A percentile compares a stretch with the other conserved stretches of the same genome.
These are phyloP conservation scores for Isabelozyma rhagii DNA, from an alignment of 805 yeast genomes.

Conservation along the genomic window DNA sequence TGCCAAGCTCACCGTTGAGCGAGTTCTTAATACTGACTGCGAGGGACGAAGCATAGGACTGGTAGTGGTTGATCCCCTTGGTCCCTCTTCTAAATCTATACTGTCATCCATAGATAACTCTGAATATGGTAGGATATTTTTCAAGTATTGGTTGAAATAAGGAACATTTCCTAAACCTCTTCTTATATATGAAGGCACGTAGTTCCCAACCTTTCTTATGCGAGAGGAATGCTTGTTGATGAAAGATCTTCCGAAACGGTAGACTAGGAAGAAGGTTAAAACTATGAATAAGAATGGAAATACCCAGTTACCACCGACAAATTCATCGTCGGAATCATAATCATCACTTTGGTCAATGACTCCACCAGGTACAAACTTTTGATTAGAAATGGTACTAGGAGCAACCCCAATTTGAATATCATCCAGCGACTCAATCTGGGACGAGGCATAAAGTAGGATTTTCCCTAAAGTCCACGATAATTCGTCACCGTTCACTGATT, in stretches of 20 bases:
- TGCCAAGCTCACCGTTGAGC: conserved; percentile 32
- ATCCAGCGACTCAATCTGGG: conserved; percentile 43
- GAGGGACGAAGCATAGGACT: conserved; percentile 9
- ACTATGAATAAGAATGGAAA: conserved; percentile 14
- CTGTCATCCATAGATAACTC: conserved; percentile 18
- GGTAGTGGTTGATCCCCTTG: conserved; percentile 16
- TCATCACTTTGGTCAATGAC: conserved; percentile 6
- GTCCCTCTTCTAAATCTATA: conserved; percentile 33
- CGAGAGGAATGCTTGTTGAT: conserved; percentile 6
- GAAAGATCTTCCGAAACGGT: conserved; percentile 10
- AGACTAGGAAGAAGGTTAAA: conserved; percentile 13
- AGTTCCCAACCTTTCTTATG: conserved; percentile 9
- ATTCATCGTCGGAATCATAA: conserved; percentile 16
- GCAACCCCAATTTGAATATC: conserved; percentile 33
- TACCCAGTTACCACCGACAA: conserved; percentile 1
- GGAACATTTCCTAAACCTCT: conserved; percentile 20
- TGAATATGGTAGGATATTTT: conserved; percentile 12
- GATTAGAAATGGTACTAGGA: conserved; percentile 37
- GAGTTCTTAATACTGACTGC: conserved; percentile 29
- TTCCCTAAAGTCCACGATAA: conserved; percentile 95
- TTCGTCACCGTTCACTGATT: conserved; percentile 77
- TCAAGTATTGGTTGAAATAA: conserved; percentile 9
- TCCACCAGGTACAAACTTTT: conserved; percentile 30
- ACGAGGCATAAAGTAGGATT: conserved; percentile 77
- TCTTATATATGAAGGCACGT: conserved; percentile 8